phyloP scores from a whole-genome alignment of 805 yeast genomes.

The Sugiyamaella qingdaonensis region DNA sequence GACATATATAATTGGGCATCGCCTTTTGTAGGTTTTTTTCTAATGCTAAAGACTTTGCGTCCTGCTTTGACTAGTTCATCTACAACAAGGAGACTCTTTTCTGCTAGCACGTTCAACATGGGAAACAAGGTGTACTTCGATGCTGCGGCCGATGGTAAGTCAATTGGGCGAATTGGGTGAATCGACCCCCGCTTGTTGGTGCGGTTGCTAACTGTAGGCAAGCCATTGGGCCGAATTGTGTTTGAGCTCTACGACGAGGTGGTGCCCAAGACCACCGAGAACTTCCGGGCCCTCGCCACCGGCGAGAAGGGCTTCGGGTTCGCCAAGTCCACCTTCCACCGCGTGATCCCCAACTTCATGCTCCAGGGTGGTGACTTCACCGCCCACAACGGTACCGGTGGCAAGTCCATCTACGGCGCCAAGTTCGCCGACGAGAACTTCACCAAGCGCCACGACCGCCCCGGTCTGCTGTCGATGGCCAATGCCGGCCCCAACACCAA shows the following conservation, averaged over 20 bases:
- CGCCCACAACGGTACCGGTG: conserved; percentile 87
- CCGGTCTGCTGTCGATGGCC: conserved; percentile 91
- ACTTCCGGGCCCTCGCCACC: conserved; percentile 90
- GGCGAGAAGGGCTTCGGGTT: conserved; percentile 95
- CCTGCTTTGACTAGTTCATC: conserved; percentile 6
- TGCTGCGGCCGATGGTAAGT: conserved; percentile 61
- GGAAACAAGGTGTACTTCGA: conserved; percentile 66
- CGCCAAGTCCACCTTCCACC: conserved; percentile 86
- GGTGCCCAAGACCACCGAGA: conserved; percentile 93
- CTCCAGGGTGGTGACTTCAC: conserved; percentile 93
- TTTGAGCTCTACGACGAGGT: conserved; percentile 84
- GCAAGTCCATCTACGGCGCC: conserved; percentile 75
- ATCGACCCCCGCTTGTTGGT: not conserved
- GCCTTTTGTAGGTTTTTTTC: conserved; percentile 1
- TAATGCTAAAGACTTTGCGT: conserved; percentile 13
- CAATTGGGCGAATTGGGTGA: not conserved
- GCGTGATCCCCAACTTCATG: conserved; percentile 96
- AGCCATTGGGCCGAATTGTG: conserved; percentile 73
- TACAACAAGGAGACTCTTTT: conserved; percentile 15
- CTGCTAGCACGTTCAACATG: conserved; percentile 27
- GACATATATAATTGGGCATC: conserved; percentile 5
- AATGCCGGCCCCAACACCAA: conserved; percentile 98
- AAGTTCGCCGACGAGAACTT: conserved; percentile 76
- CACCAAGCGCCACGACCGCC: conserved; percentile 64
- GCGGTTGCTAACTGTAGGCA: conserved; percentile 33